Conservation (phyloP, 768 basidiomycete species). For the Boletus subparvulus region DNA sequence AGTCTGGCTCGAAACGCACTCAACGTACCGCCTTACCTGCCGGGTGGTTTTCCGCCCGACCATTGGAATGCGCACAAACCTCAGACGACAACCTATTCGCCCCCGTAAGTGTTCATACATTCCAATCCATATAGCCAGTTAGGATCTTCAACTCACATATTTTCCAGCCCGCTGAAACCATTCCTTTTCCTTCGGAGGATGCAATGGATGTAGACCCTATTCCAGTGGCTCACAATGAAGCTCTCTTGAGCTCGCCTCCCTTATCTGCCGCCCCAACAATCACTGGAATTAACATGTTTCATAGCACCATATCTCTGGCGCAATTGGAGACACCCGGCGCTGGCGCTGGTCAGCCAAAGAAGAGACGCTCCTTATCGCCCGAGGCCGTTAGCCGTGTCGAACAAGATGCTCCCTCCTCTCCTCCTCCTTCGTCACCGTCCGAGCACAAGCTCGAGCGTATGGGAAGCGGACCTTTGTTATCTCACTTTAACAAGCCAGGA, state of each 20-base stretch:
- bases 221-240: conserved; percentile 39
- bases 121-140: neutral
- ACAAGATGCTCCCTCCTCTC: conserved; percentile 47
- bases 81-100: conserved; percentile 30
- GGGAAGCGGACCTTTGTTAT: conserved; percentile 34
- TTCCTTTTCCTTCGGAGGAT: conserved; percentile 52
- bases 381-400: conserved; percentile 40
- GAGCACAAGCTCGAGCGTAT: conserved; percentile 48
- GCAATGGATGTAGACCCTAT: conserved; percentile 79
- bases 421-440: conserved; percentile 48
- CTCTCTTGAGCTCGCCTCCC: conserved; percentile 38
- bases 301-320: conserved; percentile 50
- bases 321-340: conserved; percentile 44
- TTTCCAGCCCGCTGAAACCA: conserved; percentile 34
- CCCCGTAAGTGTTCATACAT: conserved; percentile 22
- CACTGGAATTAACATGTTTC: conserved; percentile 63
- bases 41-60: conserved; percentile 51
- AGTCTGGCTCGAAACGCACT: conserved; percentile 48
- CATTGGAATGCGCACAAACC: conserved; percentile 17
- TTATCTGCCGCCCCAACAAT: conserved; percentile 53
- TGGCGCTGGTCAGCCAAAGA: conserved; percentile 45
- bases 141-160: conserved; percentile 10
- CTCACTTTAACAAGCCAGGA: conserved; percentile 48
- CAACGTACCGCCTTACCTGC: conserved; percentile 64
- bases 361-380: conserved; percentile 62